Conservation (phyloP, 805 yeast species). For the Teunomyces kruisii region DNA sequence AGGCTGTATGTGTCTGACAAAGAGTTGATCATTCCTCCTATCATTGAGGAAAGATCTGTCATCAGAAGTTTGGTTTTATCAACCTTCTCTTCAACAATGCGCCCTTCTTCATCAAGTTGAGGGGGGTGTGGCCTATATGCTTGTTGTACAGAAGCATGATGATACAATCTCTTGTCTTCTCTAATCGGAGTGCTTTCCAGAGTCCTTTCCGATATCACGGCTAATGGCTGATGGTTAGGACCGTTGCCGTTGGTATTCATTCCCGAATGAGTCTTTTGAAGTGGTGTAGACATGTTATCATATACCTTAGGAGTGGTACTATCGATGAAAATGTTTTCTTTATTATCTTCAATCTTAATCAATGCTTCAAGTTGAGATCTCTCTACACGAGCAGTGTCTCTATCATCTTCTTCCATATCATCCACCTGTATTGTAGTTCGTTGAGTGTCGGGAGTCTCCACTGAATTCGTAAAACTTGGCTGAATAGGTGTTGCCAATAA, state of each 20-base stretch:
- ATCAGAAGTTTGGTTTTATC: conserved; percentile 25
- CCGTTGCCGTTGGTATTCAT: conserved; percentile 10
- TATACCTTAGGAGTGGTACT: conserved; percentile 24
- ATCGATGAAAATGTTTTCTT: conserved; percentile 48
- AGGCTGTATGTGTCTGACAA: conserved; percentile 55
- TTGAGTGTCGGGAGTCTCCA: conserved; percentile 47
- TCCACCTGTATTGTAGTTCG: conserved; percentile 45
- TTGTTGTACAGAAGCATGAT: conserved; percentile 8
- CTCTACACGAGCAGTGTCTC: conserved; percentile 27
- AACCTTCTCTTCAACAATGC: conserved; percentile 19
- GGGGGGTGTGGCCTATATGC: conserved; percentile 35
- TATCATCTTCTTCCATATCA: conserved; percentile 35
- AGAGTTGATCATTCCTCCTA: conserved; percentile 45
- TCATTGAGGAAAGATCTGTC: conserved; percentile 35
- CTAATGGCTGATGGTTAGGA: conserved; percentile 24
- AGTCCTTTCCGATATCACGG: conserved; percentile 32
- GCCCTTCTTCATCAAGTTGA: conserved; percentile 30
- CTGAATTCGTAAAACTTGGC: conserved; percentile 17
- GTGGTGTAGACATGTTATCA: conserved; percentile 33
- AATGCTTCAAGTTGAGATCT: conserved; percentile 32
- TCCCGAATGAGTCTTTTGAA: conserved; percentile 12
- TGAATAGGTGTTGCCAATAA: conserved; percentile 32
- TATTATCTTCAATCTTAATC: conserved; percentile 39
- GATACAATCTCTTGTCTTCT: conserved; percentile 5
- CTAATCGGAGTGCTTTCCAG: conserved; percentile 27